Evolutionary conservation across 2,329 filamentous ascomycete genomes (phyloP), one percentile per base, ranked within the genome.

Genomic region (Penicillium sclerotiorum): DNA sequence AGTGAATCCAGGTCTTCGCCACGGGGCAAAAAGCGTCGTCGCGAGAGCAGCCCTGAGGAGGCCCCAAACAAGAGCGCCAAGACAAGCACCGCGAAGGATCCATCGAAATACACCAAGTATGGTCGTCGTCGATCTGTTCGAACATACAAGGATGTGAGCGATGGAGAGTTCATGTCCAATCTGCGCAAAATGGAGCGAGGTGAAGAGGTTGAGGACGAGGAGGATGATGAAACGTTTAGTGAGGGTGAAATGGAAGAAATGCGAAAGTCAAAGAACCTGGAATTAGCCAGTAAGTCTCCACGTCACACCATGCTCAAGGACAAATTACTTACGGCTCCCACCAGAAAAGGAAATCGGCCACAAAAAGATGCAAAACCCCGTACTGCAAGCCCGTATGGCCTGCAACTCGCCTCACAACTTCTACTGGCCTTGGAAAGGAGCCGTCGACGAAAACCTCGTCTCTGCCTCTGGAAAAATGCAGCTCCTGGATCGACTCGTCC

Each of bases 391-490:
- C 3, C 88, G 94, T 0, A 81, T 96, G 0, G 90, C 90, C 9
- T 97, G 94, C 71, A 96, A 99, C 69, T 90, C 86, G 0, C 94
- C 94, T 0, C 92, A 96, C 71, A 95, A 96, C 66, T 97, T 99
- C 69, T 97, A 95, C 73, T 95, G 91, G 66, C 93, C 94, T 0
- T 97, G 93, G 82, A 78, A 82, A 5, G 79, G 82, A 13, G 75
- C 81, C 0, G 75, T 90, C 0, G 91, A 97, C 62, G 88, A 95
- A 64, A 87, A 82, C 1, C 82, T 99, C 5, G 83, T 99, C 27
- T 93, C 88, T 0, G 84, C 89, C 0, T 96, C 91, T 0, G 94
- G 94, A 12, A 99, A 99, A 69, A 96, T 99, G 90, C 82, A 96
- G 2, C 81, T 99, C 1, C 82, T 99, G 0, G 94, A 99, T 67